Base-by-base conservation (phyloP, 352 stramenopile genomes). In the Globisporangium middletonii region DNA sequence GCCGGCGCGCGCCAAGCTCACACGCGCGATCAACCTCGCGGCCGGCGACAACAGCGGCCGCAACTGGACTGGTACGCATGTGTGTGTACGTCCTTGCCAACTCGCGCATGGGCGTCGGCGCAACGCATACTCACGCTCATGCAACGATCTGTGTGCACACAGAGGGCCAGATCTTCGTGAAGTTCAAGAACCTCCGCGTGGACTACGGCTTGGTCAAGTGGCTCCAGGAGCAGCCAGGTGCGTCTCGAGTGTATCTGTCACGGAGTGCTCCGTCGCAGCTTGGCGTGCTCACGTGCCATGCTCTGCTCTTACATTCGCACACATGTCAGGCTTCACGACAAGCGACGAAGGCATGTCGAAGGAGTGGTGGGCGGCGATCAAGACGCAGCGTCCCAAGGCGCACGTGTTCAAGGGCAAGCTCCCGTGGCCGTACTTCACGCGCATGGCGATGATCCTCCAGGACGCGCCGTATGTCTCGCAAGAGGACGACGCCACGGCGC, bases 171-270 rank as follows among this genome's bases (percentile, higher is more conserved):
- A 67, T 86, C 53, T 67, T 69, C 7, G 76, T 83, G 60, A 86
- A 86, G 65, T 74, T 83, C 50, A 86, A 86, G 65, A 86, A 86
- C 65, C 54, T 86, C 28, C 76, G 76, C 60, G 71, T 67, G 47
- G 76, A 82, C 26, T 86, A 82, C 67, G 59, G 60, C 5, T 67
- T 82, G 55, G 55, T 77, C 28, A 68, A 66, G 45, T 86, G 76
- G 76, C 64, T 86, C 6, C 63, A 56, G 11, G 51, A 62, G 38
- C 76, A 83, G 46, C 69, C 73, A 62, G 64, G 64, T 68, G 38
- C 43, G 27, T 19, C 12, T 15, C 23, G 50, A 16, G 2, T 44
- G 37, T 33, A 11, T 28, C 23, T 23, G 23, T 23, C 23, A 23
- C 23, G 23, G 23, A 23, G 23, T 23, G 23, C 23, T 23, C 23